phyloP scores from a whole-genome alignment of 257 asterid genomes.

The Anisodus acutangulus region DNA sequence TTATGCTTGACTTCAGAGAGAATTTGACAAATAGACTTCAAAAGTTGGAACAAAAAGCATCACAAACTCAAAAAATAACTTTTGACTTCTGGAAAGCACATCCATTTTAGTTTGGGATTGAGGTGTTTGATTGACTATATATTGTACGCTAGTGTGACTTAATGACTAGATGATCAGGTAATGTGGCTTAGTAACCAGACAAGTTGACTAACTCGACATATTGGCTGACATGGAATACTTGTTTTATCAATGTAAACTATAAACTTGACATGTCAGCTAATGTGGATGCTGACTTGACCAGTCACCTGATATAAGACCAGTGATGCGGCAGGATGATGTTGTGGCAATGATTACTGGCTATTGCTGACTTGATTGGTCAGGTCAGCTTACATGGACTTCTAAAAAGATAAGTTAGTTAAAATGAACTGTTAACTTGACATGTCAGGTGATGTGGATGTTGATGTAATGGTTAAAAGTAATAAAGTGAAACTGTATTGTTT shows the following conservation, averaged over 20 bases:
- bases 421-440: constrained; percentile 6
- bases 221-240: constrained; percentile 9
- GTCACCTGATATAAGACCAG: background rate
- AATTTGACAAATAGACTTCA: constrained; percentile 13
- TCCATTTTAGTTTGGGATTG: background rate
- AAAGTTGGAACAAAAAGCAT: background rate
- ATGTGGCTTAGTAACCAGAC: background rate
- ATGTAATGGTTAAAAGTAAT: background rate
- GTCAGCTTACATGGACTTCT: constrained; percentile 21
- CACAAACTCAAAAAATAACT: background rate
- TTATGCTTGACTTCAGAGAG: background rate
- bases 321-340: background rate
- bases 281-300: constrained; percentile 18
- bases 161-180: background rate
- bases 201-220: background rate
- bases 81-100: background rate
- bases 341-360: constrained; percentile 9
- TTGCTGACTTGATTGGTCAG: constrained; percentile 21
- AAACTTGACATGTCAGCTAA: constrained; percentile 5
- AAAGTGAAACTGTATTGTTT: constrained; percentile 12
- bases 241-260: background rate
- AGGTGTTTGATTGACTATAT: constrained; percentile 2
- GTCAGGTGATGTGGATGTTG: constrained; percentile 6
- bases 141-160: background rate
- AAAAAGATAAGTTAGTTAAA: background rate